Evolutionary conservation across 2,329 filamentous ascomycete genomes (phyloP).

Genomic region (Lecanicillium sp.): DNA sequence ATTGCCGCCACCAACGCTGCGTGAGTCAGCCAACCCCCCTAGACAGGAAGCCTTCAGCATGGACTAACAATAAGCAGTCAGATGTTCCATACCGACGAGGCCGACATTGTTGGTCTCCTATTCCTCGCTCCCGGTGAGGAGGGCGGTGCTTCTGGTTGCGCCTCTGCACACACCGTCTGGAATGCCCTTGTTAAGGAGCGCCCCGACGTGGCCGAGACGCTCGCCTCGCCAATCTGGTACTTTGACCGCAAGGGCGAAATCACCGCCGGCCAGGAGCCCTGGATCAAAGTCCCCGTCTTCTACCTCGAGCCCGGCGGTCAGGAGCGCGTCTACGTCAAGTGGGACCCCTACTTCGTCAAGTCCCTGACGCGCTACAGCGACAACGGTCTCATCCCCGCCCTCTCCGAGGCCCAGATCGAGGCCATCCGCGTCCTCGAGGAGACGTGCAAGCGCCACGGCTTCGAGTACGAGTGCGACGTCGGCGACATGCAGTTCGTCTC

Average conservation of each 20-base stretch:
- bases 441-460: conserved; percentile 51
- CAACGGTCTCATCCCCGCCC: conserved; percentile 62
- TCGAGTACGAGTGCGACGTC: conserved; percentile 43
- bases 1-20: conserved; percentile 65
- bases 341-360: conserved; percentile 83
- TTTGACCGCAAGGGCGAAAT: conserved; percentile 87
- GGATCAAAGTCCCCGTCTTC: conserved; percentile 64
- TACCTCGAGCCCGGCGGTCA: conserved; percentile 58
- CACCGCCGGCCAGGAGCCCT: conserved; percentile 66
- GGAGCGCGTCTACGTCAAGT: conserved; percentile 59
- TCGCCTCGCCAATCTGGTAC: conserved; percentile 80
- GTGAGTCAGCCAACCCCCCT: background rate
- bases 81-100: conserved; percentile 64
- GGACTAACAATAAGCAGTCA: conserved; percentile 17
- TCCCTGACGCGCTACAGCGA: conserved; percentile 71
- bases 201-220: conserved; percentile 70
- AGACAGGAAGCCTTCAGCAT: too few species aligned
- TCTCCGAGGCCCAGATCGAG: conserved; percentile 62
- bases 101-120: conserved; percentile 75
- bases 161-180: conserved; percentile 72
- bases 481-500: conserved; percentile 70
- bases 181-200: conserved; percentile 69
- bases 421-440: conserved; percentile 58
- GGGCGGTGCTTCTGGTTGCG: conserved; percentile 78
- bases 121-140: conserved; percentile 69